Base-by-base conservation (phyloP, 495 filamentous ascomycete species). In the Penicillium goetzii region DNA sequence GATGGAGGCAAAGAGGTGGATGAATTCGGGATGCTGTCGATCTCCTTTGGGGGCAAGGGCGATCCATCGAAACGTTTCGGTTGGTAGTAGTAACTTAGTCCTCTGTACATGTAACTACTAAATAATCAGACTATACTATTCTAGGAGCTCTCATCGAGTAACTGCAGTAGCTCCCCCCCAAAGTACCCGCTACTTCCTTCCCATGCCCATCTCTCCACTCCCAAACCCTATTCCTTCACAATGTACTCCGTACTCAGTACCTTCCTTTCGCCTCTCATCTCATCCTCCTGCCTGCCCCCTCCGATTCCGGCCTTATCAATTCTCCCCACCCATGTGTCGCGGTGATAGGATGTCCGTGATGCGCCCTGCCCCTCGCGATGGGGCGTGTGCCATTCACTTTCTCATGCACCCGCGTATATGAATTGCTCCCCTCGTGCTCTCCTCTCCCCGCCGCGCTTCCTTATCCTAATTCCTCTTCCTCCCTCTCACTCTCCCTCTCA, bases 261-360 rank as follows among this genome's bases (percentile, higher is more conserved):
- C 36, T 47, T 8, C 34, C 61, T 25, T 23, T 56, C 17, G 17
- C 6, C 28, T 64, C 56, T 55, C 56, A 59, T 62, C 47, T 17
- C 25, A 17, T 25, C 25, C 34, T 9, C 19, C 41, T 41, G 25
- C 40, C 55, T 56, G 23, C 45, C 23, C 23, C 21, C 12, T 49
- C 58, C 56, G 52, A 61, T 53, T 53, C 19, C 61, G 36, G 19
- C 61, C 45, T 70, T 68, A 65, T 67, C 68, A 43, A 4, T 25
- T 38, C 54, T 54, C 67, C 60, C 30, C 65, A 63, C 70, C 76
- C 78, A 80, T 80, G 78, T 81, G 78, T 78, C 34, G 30, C 47
- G 56, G 50, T 79, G 78, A 81, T 79, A 78, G 77, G 77, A 72
- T 62, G 59, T 67, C 59, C 47, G 52, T 45, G 38, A 59, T 68